phyloP scores from a whole-genome alignment of 1,139 yeast genomes.

The Lodderomyces jiufengensis region DNA sequence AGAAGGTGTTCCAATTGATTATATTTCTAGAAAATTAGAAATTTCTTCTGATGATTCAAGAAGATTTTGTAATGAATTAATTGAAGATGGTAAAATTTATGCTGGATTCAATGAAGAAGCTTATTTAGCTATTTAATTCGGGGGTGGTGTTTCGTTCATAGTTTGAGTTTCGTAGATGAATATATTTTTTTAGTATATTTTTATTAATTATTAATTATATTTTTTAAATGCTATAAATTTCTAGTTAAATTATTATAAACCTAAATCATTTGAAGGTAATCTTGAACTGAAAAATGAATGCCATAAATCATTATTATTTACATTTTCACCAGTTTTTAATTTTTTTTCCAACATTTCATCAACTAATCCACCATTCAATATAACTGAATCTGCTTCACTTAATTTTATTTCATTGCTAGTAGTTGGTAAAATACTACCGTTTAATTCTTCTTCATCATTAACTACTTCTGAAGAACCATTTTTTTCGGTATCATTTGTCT shows the following conservation, averaged over 20 bases:
- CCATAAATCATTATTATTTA: slow-evolving; percentile 56
- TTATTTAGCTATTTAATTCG: slow-evolving; percentile 50
- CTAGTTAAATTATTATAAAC: too few relatives aligned
- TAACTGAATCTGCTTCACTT: too few relatives aligned
- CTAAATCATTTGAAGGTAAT: background rate
- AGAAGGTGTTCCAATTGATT: slow-evolving; percentile 68
- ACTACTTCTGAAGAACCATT: background rate
- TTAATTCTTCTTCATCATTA: too few relatives aligned
- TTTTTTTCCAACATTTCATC: slow-evolving; percentile 1
- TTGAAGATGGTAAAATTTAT: slow-evolving; percentile 64
- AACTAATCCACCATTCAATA: slow-evolving; percentile 9
- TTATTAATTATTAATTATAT: too few relatives aligned
- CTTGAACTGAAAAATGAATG: slow-evolving; percentile 49
- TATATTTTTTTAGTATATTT: background rate
- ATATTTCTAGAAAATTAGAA: slow-evolving; percentile 54
- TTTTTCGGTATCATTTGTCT: slow-evolving; percentile 28
- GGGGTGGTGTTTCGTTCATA: too few relatives aligned
- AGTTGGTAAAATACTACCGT: too few relatives aligned
- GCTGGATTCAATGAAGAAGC: slow-evolving; percentile 65
- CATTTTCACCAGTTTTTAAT: slow-evolving; percentile 50
- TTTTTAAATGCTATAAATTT: too few relatives aligned
- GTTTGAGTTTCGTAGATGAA: too few relatives aligned
- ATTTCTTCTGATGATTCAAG: slow-evolving; percentile 48
- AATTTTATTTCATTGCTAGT: too few relatives aligned
- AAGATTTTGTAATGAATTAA: slow-evolving; percentile 48